Conservation (phyloP, 1,139 yeast species). For the Blastobotrys capitulatus region DNA sequence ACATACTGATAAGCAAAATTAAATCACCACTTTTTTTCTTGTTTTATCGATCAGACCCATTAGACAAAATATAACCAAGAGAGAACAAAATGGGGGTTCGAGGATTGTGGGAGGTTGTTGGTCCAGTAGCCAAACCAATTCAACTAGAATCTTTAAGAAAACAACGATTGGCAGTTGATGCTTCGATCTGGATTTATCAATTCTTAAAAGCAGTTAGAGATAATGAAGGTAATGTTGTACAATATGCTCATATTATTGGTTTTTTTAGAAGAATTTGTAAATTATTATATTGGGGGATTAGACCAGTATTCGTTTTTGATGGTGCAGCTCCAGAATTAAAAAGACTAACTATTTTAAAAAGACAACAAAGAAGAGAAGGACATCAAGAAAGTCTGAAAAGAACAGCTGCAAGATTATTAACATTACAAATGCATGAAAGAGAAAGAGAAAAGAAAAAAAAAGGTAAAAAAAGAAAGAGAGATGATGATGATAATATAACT, state of each 20-base stretch:
- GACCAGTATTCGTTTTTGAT: slow-evolving; percentile 93
- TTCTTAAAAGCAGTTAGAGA: slow-evolving; percentile 93
- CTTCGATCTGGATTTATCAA: slow-evolving; percentile 98
- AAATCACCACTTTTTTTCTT: not conserved
- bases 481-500: slow-evolving; percentile 16
- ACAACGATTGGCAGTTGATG: slow-evolving; percentile 87
- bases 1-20: no score
- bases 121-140: slow-evolving; percentile 88
- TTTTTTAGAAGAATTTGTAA: slow-evolving; percentile 93
- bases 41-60: not conserved
- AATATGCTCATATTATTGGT: slow-evolving; percentile 85
- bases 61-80: not conserved
- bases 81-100: slow-evolving; percentile 77
- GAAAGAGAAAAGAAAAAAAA: slow-evolving; percentile 18
- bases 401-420: slow-evolving; percentile 76
- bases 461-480: slow-evolving; percentile 10
- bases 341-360: slow-evolving; percentile 61
- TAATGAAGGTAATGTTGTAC: slow-evolving; percentile 69
- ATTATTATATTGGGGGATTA: slow-evolving; percentile 78
- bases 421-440: slow-evolving; percentile 66
- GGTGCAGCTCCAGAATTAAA: slow-evolving; percentile 93
- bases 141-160: slow-evolving; percentile 74
- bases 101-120: slow-evolving; percentile 88
- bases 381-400: slow-evolving; percentile 61
- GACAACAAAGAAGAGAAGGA: slow-evolving; percentile 72